Evolutionary conservation across 169 alveolate species (phyloP).

Genomic region (Plasmodium vinckei): DNA sequence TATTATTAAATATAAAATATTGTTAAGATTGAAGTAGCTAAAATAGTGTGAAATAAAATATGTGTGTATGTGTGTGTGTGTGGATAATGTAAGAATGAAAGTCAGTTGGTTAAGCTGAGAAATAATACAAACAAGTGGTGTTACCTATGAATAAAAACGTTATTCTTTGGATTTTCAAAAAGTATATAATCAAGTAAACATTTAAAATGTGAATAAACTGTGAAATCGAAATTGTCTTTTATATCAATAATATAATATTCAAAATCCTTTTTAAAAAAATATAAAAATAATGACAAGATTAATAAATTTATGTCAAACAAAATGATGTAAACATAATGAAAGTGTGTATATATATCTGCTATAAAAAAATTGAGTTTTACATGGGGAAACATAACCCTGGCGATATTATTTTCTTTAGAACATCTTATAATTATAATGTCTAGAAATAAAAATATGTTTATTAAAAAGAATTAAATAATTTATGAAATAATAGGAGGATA

Average conservation of each 20-base stretch:
- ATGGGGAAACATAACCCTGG: slow-evolving; percentile 50
- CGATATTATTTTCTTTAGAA: slow-evolving; percentile 28
- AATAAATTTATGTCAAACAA: too few species aligned
- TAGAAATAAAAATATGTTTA: not conserved
- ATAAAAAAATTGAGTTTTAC: slow-evolving; percentile 13
- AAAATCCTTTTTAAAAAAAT: slow-evolving; percentile 20
- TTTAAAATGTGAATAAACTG: slow-evolving; percentile 54
- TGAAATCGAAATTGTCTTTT: slow-evolving; percentile 24
- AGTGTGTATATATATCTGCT: too few species aligned
- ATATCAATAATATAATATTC: slow-evolving; percentile 64
- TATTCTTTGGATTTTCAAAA: slow-evolving; percentile 42
- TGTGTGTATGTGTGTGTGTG: not conserved
- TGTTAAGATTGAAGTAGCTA: slow-evolving; percentile 34
- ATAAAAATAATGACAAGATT: not conserved
- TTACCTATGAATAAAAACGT: slow-evolving; percentile 65
- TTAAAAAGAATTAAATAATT: not conserved
- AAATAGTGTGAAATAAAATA: not conserved
- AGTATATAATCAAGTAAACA: slow-evolving; percentile 56
- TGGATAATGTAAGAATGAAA: not conserved
- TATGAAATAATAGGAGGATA: not conserved
- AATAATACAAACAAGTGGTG: not conserved
- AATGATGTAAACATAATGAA: too few species aligned
- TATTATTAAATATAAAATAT: slow-evolving; percentile 31
- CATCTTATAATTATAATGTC: slow-evolving; percentile 48
- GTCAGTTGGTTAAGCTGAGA: not conserved